Base-by-base conservation (phyloP, 2,329 filamentous ascomycete genomes). In the Alternaria gaisen region DNA sequence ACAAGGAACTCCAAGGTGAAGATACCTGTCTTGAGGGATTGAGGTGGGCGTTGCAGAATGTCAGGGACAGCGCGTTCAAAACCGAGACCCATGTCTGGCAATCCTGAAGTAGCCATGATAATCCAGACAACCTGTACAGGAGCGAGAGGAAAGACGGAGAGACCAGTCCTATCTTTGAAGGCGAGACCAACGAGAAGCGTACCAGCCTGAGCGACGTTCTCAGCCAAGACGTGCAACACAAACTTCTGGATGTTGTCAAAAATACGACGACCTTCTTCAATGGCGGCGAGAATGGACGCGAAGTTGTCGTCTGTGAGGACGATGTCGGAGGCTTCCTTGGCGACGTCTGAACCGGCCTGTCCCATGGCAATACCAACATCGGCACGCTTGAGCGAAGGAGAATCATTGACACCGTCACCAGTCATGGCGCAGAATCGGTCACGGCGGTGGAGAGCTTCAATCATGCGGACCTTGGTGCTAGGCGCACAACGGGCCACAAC, bases 361-460 rank as follows among this genome's bases (percentile, higher is more conserved):
- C 92, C 92, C 92, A 96, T 96, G 56, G 92, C 92, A 67, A 95
- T 97, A 65, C 91, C 92, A 6, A 97, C 91, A 72, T 97, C 93
- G 3, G 92, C 90, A 44, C 87, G 86, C 69, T 92, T 91, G 34
- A 96, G 84, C 5, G 91, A 93, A 0, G 92, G 92, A 2, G 91
- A 91, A 73, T 96, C 92, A 73, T 96, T 96, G 64, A 95, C 92
- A 47, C 92, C 92, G 70, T 96, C 92, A 60, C 92, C 92, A 18
- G 92, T 95, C 92, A 96, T 95, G 60, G 92, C 92, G 77, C 90
- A 92, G 77, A 91, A 94, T 20, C 86, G 86, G 22, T 86, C 85
- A 41, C 92, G 89, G 16, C 93, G 88, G 66, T 94, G 91, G 16
- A 97, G 86, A 6, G 93, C 92, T 68, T 94, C 91, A 53, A 97